Evolutionary conservation across 495 filamentous ascomycete genomes (phyloP), one percentile per base, ranked within the genome.

Genomic region (Penicillium samsonianum): DNA sequence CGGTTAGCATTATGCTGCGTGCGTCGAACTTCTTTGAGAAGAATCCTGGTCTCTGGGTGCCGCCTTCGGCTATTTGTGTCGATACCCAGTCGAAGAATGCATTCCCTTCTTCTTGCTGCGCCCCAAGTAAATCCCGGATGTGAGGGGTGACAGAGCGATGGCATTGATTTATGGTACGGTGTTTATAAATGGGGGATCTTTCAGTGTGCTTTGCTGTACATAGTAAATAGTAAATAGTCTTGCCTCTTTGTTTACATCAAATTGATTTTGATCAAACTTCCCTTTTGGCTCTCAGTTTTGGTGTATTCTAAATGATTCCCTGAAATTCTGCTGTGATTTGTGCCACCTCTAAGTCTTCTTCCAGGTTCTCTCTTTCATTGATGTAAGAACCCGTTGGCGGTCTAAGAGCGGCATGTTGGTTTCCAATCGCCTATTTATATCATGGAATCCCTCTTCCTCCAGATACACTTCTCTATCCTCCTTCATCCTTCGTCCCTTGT

Each of bases 41-140:
- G 72, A 91, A 90, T 59, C 88, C 87, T 5, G 85, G 84, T 23
- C 62, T 89, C 6, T 87, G 89, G 73, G 88, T 91, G 37, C 81
- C 86, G 37, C 83, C 84, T 11, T 79, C 75, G 31, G 62, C 64
- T 44, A 56, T 69, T 38, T 69, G 67, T 67, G 67, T 69, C 41
- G 67, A 69, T 60, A 65, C 64, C 10, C 50, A 57, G 62, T 65
- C 62, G 3, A 65, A 46, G 38, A 65, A 63, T 59, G 67, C 67
- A 2, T 69, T 69, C 40, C 33, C 59, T n/a, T 31, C 64, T 40
- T 67, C 67, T 20, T 69, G 67, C 40, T 69, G 67, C 46, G 61
- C 66, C n/a, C 30, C 42, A 8, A 46, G 53, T 25, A 55, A 53
- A 25, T 33, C 50, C 5, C 50, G 50, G 2, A 53, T 53, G 38